phyloP scores from a whole-genome alignment of 192 early-diverging fungal genomes.

The Backusella australiensis region DNA sequence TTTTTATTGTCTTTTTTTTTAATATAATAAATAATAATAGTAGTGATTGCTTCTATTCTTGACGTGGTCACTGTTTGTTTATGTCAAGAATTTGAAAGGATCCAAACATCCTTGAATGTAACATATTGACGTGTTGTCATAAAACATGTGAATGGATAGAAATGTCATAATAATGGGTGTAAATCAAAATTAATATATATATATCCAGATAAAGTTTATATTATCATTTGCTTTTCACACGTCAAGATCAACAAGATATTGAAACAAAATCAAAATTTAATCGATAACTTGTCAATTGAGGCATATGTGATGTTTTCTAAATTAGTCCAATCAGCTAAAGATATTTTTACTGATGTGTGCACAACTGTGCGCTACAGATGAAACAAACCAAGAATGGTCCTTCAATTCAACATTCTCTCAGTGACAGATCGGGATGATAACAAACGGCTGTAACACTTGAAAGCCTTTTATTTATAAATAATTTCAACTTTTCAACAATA shows the following conservation, averaged over 20 bases:
- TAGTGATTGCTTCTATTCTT: background rate
- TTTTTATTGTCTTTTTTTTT: background rate
- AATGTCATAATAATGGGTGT: background rate
- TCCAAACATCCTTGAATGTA: slow-evolving; percentile 5
- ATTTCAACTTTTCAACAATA: background rate
- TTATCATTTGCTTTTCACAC: background rate
- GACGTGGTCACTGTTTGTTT: slow-evolving; percentile 8
- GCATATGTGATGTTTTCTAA: slow-evolving; percentile 7
- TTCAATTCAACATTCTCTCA: slow-evolving; percentile 2
- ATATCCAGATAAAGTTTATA: slow-evolving; percentile 1
- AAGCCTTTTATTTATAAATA: background rate
- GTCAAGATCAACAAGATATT: slow-evolving; percentile 8
- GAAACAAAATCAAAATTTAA: background rate
- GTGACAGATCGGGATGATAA: slow-evolving; percentile 5
- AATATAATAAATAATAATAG: background rate
- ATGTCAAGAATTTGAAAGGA: slow-evolving; percentile 3
- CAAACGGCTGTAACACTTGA: background rate
- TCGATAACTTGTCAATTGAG: slow-evolving; percentile 6
- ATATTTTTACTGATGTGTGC: background rate
- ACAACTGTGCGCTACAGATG: slow-evolving; percentile 1
- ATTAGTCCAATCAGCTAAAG: background rate
- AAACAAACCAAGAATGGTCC: slow-evolving; percentile 6
- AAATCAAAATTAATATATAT: slow-evolving; percentile 11
- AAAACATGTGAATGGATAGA: slow-evolving; percentile 1
- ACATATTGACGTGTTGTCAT: slow-evolving; percentile 3